Percentiles rank a stretch among this genome's conserved stretches.
These are phyloP conservation scores for Ustilaginoidea virens DNA, from an alignment of 2,329 filamentous ascomycete species.

Conservation along the genomic window DNA sequence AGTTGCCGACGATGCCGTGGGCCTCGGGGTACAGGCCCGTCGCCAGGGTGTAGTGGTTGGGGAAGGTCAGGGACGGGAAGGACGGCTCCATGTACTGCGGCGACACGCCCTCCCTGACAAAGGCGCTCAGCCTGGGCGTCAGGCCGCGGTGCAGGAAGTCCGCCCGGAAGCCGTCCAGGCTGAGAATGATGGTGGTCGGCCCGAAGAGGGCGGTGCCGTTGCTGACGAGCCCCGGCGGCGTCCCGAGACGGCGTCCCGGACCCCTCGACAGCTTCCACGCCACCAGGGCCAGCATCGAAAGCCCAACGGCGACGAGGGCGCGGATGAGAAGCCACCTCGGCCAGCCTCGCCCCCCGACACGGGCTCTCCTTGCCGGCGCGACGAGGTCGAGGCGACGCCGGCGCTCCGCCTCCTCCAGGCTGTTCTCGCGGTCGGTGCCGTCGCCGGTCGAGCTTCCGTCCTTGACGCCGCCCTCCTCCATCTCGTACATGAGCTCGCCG, in stretches of 20 bases:
- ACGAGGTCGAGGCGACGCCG: conserved; percentile 33
- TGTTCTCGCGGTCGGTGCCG: conserved; percentile 44
- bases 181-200: conserved; percentile 86
- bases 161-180: conserved; percentile 87
- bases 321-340: conserved; percentile 39
- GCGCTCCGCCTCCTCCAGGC: conserved; percentile 43
- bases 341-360: conserved; percentile 36
- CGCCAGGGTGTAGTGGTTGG: conserved; percentile 86
- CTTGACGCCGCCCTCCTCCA: conserved; percentile 66
- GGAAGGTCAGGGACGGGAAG: conserved; percentile 93
- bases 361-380: conserved; percentile 29
- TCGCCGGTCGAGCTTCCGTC: conserved; percentile 49
- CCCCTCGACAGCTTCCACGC: conserved; percentile 43
- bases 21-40: conserved; percentile 87
- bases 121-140: conserved; percentile 65
- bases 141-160: conserved; percentile 77
- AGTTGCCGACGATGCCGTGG: conserved; percentile 87
- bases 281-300: conserved; percentile 38
- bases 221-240: conserved; percentile 28
- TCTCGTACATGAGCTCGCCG: conserved; percentile 71
- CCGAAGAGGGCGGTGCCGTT: conserved; percentile 85
- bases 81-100: conserved; percentile 87
- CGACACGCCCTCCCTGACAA: conserved; percentile 72
- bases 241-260: conserved; percentile 16
- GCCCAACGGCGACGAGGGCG: conserved; percentile 33